Evolutionary conservation across 306 rosid species (phyloP).

Genomic region (Sicyos edulis): DNA sequence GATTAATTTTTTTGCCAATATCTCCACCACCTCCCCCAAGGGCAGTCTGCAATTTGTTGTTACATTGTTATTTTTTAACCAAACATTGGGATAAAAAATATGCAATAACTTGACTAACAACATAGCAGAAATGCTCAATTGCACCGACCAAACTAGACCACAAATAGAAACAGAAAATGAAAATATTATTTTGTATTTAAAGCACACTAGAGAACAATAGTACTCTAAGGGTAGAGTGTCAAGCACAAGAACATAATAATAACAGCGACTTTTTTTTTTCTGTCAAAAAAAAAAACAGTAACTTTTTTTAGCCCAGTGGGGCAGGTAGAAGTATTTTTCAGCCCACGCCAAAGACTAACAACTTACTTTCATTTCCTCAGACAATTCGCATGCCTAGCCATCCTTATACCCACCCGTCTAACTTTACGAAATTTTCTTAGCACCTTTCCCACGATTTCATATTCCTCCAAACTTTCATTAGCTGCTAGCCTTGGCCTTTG

Average conservation of each 20-base stretch:
- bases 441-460: no score
- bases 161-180: not conserved
- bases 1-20: conserved; percentile 76
- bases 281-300: no score
- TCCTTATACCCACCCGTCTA: no score
- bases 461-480: no score
- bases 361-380: no score
- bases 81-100: not conserved
- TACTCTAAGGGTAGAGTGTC: not conserved
- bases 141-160: not conserved
- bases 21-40: conserved; percentile 90
- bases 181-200: not conserved
- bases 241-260: not conserved
- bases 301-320: no score
- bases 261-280: no score
- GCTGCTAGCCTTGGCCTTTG: no score
- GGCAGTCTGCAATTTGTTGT: conserved; percentile 51
- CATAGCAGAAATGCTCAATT: not conserved
- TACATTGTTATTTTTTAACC: not conserved
- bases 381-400: no score
- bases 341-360: no score
- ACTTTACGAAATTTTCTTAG: no score
- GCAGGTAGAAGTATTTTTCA: no score
- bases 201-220: not conserved
- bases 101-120: conserved; percentile 12